These are phyloP conservation scores for Globisporangium recalcitrans DNA, from an alignment of 352 stramenopile genomes.

Conservation along the genomic window DNA sequence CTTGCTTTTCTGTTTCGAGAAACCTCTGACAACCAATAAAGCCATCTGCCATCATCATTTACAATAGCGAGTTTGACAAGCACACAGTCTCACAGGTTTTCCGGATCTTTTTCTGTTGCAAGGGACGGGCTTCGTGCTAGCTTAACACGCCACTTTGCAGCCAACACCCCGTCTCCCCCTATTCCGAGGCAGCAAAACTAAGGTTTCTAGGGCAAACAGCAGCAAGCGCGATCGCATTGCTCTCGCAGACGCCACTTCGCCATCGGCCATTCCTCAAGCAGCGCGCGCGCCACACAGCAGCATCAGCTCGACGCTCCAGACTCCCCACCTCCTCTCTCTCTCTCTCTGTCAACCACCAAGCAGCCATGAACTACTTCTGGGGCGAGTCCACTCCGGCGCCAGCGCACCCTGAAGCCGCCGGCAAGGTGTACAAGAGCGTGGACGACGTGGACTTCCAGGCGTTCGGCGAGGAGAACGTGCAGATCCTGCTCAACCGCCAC, in stretches of 20 bases:
- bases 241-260: background rate
- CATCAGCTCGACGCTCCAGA: no score
- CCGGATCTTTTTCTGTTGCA: constrained; percentile 2
- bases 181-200: background rate
- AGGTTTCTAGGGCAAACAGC: no score
- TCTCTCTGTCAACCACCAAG: background rate
- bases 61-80: background rate
- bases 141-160: background rate
- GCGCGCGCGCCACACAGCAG: constrained; percentile 1
- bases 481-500: constrained; percentile 58
- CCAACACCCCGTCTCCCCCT: background rate
- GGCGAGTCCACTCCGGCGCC: constrained; percentile 13
- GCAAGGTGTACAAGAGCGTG: constrained; percentile 34
- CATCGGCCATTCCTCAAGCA: background rate
- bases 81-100: background rate
- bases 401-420: constrained; percentile 11
- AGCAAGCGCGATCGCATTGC: no score
- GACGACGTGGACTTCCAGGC: constrained; percentile 60
- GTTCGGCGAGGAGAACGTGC: constrained; percentile 60
- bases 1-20: background rate
- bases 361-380: constrained; percentile 20
- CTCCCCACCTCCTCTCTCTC: background rate
- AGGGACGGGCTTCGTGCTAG: background rate
- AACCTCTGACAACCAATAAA: background rate
- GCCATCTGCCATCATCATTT: background rate